Evolutionary conservation across 768 basidiomycete genomes (phyloP).

Genomic region (Hericium rajendrae): DNA sequence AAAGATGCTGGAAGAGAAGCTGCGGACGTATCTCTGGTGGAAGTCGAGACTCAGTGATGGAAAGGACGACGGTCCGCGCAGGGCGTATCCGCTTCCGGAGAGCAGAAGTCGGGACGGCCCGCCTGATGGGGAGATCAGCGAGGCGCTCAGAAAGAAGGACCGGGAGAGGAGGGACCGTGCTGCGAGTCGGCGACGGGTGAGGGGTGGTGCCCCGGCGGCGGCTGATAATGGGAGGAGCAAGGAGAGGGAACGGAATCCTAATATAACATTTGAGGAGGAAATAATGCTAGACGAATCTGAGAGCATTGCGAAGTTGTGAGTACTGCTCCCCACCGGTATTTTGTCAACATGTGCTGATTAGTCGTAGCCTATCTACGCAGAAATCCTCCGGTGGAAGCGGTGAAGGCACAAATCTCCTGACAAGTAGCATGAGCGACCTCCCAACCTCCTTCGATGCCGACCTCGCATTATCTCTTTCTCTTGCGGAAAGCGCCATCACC

Average conservation of each 20-base stretch:
- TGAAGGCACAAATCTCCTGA: too few relatives aligned
- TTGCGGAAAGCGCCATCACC: conserved; percentile 4
- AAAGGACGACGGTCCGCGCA: conserved; percentile 25
- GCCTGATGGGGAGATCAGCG: conserved; percentile 40
- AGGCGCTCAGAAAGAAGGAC: conserved; percentile 73
- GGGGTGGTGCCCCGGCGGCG: conserved; percentile 53
- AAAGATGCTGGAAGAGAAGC: conserved; percentile 69
- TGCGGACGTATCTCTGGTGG: conserved; percentile 73
- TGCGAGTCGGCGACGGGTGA: conserved; percentile 59
- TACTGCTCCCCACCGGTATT: not conserved
- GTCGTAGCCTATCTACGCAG: conserved; percentile 5
- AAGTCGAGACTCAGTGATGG: conserved; percentile 42
- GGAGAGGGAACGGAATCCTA: not conserved
- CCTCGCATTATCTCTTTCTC: conserved; percentile 18
- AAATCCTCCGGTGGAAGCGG: not conserved
- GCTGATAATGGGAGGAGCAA: conserved; percentile 3
- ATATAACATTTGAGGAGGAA: conserved; percentile 20
- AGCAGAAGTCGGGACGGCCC: not conserved
- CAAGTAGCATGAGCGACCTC: not conserved
- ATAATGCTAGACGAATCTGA: conserved; percentile 38
- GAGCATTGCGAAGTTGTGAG: conserved; percentile 52
- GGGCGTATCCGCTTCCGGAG: conserved; percentile 19
- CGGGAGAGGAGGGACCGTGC: conserved; percentile 46
- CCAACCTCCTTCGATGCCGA: conserved; percentile 27
- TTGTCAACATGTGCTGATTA: not conserved